Percentiles rank a stretch among this genome's conserved stretches.
These are phyloP conservation scores for Gigaspora rosea DNA, from an alignment of 192 early-diverging fungal species.

Conservation along the genomic window DNA sequence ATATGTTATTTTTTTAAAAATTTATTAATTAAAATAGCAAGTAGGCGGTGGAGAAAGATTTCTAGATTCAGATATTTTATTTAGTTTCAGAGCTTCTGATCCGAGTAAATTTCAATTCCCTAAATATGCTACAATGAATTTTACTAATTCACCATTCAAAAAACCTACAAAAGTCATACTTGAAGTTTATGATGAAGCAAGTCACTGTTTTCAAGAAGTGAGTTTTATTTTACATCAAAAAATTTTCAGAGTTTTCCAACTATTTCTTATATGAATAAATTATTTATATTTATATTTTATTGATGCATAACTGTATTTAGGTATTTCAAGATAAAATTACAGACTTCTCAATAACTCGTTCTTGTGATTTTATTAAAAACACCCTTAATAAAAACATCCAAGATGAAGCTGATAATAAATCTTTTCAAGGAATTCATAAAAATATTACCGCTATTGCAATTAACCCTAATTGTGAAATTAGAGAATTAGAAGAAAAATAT, in stretches of 20 bases:
- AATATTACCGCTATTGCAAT: neutral
- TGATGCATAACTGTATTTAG: neutral
- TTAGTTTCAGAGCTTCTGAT: too few relatives aligned
- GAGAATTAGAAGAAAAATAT: neutral
- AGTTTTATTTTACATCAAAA: too few relatives aligned
- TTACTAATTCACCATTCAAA: neutral
- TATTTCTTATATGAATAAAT: too few relatives aligned
- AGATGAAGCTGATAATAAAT: neutral
- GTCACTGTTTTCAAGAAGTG: neutral
- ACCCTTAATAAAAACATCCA: neutral
- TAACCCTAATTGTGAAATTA: neutral
- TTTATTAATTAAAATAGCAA: too few relatives aligned
- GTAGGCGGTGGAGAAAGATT: too few relatives aligned
- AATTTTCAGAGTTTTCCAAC: too few relatives aligned
- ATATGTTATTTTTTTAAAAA: too few relatives aligned
- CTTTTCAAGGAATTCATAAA: too few relatives aligned
- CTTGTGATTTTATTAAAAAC: neutral
- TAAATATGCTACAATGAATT: too few relatives aligned
- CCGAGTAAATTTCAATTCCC: too few relatives aligned
- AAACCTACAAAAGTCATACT: neutral
- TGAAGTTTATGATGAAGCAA: neutral
- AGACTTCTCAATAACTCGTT: neutral
- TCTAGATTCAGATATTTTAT: too few relatives aligned
- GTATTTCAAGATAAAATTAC: neutral
- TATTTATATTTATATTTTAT: too few relatives aligned